These are phyloP conservation scores for Salix purpurea DNA, from an alignment of 345 rosid species.

Conservation along the genomic window DNA sequence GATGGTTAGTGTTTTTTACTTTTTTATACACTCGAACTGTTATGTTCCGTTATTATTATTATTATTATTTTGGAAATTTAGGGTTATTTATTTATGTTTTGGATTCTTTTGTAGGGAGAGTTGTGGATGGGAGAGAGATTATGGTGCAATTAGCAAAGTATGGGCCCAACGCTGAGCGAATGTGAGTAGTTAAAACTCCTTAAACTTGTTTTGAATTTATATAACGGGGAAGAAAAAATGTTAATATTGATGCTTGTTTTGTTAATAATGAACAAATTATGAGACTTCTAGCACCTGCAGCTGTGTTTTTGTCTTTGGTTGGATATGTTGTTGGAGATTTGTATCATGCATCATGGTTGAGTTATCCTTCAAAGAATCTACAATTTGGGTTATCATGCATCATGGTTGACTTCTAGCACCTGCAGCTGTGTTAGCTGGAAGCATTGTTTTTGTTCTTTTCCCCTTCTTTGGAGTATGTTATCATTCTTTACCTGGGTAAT, in stretches of 20 bases:
- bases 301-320: background rate
- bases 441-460: background rate
- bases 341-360: background rate
- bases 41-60: background rate
- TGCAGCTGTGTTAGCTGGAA: background rate
- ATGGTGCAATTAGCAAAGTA: constrained; percentile 24
- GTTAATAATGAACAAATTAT: background rate
- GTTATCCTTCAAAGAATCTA: background rate
- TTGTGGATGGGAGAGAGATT: constrained; percentile 27
- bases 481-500: background rate
- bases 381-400: background rate
- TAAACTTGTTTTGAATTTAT: background rate
- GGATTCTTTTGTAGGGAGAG: constrained; percentile 4
- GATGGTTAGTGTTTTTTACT: constrained; percentile 38
- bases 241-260: background rate
- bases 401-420: too few relatives aligned
- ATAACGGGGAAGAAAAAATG: background rate
- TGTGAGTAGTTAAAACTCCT: background rate
- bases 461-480: too few relatives aligned
- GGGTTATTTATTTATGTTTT: background rate
- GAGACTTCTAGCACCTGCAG: background rate
- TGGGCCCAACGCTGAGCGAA: constrained; percentile 16
- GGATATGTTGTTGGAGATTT: background rate
- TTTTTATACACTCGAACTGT: background rate
- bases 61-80: background rate